Base-by-base conservation (phyloP, 2,329 filamentous ascomycete genomes). In the Anthostomella pinea region DNA sequence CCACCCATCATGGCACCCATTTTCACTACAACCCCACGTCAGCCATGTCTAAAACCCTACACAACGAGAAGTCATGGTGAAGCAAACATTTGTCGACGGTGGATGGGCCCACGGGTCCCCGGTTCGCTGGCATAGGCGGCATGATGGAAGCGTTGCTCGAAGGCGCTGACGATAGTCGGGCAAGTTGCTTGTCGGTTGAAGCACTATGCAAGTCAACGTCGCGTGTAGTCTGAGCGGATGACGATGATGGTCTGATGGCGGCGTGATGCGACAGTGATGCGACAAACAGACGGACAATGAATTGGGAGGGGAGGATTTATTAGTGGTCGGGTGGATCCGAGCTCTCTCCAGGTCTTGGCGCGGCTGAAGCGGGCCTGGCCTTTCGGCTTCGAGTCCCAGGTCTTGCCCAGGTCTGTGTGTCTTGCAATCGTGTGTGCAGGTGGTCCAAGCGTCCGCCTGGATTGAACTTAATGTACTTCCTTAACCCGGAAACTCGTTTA, bases 1-100 rank as follows among this genome's bases (percentile, higher is more conserved):
- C 89, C 87, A 54, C 93, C 93, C 89, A 97, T 97, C 83, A 98
- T 83, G 46, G 86, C 89, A 54, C 93, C 93, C 89, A 97, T 96
- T 75, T 95, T 96, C 65, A 90, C 89, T 95, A 62, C 54, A 33
- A 51, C 36, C 52, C 39, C 41, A 40, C 17, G 57, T 62, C 56
- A 63, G 60, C 49, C 14, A 22, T 25, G 15, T 5, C 6, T 24
- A 10, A 8, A 26, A 10, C 5, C 6, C 17, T 14, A 6, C 13
- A 19, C 13, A 24, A 21, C 27, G 10, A 3, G 8, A 7, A 21
- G 28, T 13, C 18, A 30, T 27, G 35, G 36, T 23, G 45, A 30
- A 30, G 38, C 40, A 43, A 72, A 85, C 83, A 72, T 65, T 87
- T 87, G 62, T 87, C 83, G 49, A 83, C 72, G 40, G 79, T 82